Percentiles rank a stretch among this genome's conserved stretches.
phyloP scores from a whole-genome alignment of 2,329 filamentous ascomycete genomes.

The Trichoderma sp. region DNA sequence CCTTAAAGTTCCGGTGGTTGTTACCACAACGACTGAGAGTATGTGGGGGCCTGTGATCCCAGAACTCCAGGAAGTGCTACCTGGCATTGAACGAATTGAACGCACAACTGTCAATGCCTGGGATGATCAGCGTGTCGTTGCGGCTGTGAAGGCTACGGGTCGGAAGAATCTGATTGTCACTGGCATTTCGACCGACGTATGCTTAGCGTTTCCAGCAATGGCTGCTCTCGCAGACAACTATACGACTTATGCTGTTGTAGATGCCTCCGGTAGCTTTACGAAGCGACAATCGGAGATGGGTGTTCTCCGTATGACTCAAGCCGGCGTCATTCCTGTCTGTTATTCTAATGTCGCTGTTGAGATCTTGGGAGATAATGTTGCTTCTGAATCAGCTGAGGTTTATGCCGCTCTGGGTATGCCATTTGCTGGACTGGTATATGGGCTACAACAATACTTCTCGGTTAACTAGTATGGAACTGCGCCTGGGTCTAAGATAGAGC shows the following conservation, averaged over 20 bases:
- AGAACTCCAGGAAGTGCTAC: not conserved
- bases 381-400: not conserved
- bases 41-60: not conserved
- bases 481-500: not conserved
- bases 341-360: not conserved
- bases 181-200: not conserved
- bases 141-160: not conserved
- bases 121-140: not conserved
- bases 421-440: not conserved
- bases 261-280: not conserved
- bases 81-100: not conserved
- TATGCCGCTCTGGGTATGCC: not conserved
- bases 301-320: not conserved
- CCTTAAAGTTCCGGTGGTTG: not conserved
- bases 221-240: not conserved
- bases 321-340: not conserved
- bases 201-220: not conserved
- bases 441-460: not conserved
- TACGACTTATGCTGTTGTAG: not conserved
- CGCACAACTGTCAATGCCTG: conserved; percentile 4
- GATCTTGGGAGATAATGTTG: not conserved
- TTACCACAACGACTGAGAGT: not conserved
- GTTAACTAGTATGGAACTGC: not conserved
- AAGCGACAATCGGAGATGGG: not conserved
- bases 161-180: not conserved